phyloP scores from a whole-genome alignment of 768 basidiomycete genomes.

The Filobasidium floriforme region DNA sequence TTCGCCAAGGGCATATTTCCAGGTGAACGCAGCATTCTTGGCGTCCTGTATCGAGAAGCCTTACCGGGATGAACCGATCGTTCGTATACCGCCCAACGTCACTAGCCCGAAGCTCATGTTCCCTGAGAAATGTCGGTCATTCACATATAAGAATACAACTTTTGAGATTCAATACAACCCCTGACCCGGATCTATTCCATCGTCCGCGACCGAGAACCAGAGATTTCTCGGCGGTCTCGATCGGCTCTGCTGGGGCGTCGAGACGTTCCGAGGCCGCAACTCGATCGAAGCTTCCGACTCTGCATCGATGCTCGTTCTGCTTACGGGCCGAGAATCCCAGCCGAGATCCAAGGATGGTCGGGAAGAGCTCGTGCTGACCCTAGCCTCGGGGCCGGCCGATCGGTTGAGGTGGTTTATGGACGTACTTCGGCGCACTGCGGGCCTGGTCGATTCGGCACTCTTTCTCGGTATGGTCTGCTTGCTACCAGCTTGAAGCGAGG shows the following conservation, averaged over 20 bases:
- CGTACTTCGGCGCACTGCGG: neutral
- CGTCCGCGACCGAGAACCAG: slow-evolving; percentile 3
- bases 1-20: too few species aligned
- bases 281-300: slow-evolving; percentile 4
- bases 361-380: slow-evolving; percentile 6
- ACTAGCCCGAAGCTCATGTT: too few species aligned
- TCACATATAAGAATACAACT: too few species aligned
- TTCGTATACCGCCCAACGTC: too few species aligned
- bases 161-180: neutral
- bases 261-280: neutral
- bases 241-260: neutral
- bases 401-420: neutral
- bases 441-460: neutral
- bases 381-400: neutral
- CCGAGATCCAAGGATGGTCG: neutral
- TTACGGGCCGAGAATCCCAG: neutral
- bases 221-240: neutral
- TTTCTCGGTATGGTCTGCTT: neutral
- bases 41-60: too few species aligned
- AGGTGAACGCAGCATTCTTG: too few species aligned
- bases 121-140: too few species aligned
- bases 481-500: neutral
- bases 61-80: too few species aligned
- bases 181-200: slow-evolving; percentile 8
- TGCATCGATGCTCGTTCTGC: slow-evolving; percentile 4